Evolutionary conservation across 148 eudicot genomes (phyloP), one percentile per base, ranked within the genome.

Genomic region (Suaeda aralocaspica): DNA sequence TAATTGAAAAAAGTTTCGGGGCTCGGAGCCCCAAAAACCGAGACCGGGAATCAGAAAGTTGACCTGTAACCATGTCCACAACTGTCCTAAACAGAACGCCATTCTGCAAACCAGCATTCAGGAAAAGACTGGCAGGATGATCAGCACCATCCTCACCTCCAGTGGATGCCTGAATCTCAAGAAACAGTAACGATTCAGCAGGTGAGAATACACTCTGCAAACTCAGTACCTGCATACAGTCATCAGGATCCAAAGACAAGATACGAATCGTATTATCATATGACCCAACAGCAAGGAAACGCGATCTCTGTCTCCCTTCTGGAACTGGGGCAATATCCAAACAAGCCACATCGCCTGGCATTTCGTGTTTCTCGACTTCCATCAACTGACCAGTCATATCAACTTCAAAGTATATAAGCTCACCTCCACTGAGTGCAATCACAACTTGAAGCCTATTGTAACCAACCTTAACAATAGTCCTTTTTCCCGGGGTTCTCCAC

Each of bases 121-220:
- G 93, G 73, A 91, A 94, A 31, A 91, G 91, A 71, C 87, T 94
- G 51, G 99, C 99, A 65, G 99, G 97, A 82, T 91, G 99, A 81
- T 91, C 99, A 25, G 99, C 99, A 77, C 99, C 97, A 77, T 94
- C 99, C 75, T 94, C 99, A 44, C 99, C 97, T 55, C 99, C 99
- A 46, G 76, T 67, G 56, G 99, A 94, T 72, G 99, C 99, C 76
- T 94, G 97, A 76, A 91, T 88, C 74, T 94, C 96, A 53, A 94
- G 93, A 80, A 94, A 94, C 6, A 94, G 80, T 48, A 94, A 92
- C 31, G 99, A 94, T 46, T 94, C 99, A 24, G 99, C 97, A 55
- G 99, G 82, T 5, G 99, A 94, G 25, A 93, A 91, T 31, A 91
- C 99, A 82, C 99, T 94, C 69, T 94, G 99, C 73, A 91, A 50